Conservation (phyloP, 495 filamentous ascomycete genomes). For the Rhypophila decipiens region DNA sequence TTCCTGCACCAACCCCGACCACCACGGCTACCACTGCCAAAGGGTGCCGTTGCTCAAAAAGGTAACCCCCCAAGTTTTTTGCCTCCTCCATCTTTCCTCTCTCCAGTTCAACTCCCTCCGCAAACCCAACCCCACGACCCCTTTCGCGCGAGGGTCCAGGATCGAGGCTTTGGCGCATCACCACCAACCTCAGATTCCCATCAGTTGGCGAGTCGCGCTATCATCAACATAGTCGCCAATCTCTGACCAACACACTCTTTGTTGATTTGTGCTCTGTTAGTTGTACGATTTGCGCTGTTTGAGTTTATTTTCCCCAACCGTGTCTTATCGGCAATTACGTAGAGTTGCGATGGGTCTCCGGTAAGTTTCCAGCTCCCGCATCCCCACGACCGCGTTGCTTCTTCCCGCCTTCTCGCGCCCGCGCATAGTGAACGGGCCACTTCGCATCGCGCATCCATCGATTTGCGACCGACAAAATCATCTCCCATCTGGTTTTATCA, state of each 20-base stretch:
- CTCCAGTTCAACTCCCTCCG: slow-evolving; percentile 19
- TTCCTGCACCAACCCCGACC: not conserved
- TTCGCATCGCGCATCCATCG: slow-evolving; percentile 7
- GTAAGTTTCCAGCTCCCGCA: slow-evolving; percentile 52
- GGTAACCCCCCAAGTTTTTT: slow-evolving; percentile 14
- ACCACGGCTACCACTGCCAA: slow-evolving; percentile 5
- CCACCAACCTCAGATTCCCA: slow-evolving; percentile 17
- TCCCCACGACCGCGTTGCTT: slow-evolving; percentile 24
- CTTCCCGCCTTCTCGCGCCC: slow-evolving; percentile 5
- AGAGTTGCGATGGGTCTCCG: slow-evolving; percentile 84
- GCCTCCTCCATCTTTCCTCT: slow-evolving; percentile 17
- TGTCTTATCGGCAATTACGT: too few relatives aligned
- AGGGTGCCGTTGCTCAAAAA: too few relatives aligned
- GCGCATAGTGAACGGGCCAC: slow-evolving; percentile 11
- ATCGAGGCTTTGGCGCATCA: slow-evolving; percentile 22
- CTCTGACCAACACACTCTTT: slow-evolving; percentile 12
- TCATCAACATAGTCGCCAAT: slow-evolving; percentile 12
- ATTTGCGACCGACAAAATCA: not conserved
- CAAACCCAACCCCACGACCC: slow-evolving; percentile 31
- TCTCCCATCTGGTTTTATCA: slow-evolving; percentile 4
- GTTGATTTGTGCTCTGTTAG: slow-evolving; percentile 9
- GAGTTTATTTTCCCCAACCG: not conserved
- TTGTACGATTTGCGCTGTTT: too few relatives aligned
- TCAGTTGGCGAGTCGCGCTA: slow-evolving; percentile 22
- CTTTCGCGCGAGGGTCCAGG: slow-evolving; percentile 17